These are phyloP conservation scores for Microcera coccophila DNA, from an alignment of 2,329 filamentous ascomycete genomes.

Conservation along the genomic window DNA sequence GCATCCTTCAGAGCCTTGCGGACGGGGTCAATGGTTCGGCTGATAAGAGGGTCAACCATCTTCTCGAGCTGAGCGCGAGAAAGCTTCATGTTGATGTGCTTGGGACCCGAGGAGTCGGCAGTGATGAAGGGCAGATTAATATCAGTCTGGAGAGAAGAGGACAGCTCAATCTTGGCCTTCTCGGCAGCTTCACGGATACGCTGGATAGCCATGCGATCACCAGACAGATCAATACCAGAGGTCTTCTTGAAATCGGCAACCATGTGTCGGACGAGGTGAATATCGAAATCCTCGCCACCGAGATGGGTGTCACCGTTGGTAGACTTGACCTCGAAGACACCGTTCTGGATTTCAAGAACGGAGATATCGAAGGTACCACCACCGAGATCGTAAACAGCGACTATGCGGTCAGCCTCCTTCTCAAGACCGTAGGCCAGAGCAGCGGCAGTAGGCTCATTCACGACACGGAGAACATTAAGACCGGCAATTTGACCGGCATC, in stretches of 20 bases:
- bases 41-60: conserved; percentile 86
- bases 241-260: conserved; percentile 97
- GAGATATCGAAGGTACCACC: conserved; percentile 99
- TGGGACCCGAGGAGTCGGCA: conserved; percentile 88
- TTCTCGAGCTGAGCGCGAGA: conserved; percentile 88
- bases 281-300: conserved; percentile 98
- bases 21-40: conserved; percentile 82
- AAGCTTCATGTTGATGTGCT: conserved; percentile 98
- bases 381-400: conserved; percentile 96
- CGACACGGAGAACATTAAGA: conserved; percentile 93
- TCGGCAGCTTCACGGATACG: conserved; percentile 97
- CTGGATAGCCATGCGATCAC: conserved; percentile 97
- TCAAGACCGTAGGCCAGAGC: conserved; percentile 94
- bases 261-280: conserved; percentile 86
- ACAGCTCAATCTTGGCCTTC: conserved; percentile 99
- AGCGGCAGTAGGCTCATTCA: conserved; percentile 96
- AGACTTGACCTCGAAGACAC: conserved; percentile 98
- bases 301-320: conserved; percentile 99
- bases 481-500: conserved; percentile 95
- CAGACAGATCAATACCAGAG: conserved; percentile 81
- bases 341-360: conserved; percentile 93
- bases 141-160: conserved; percentile 89
- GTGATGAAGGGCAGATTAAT: conserved; percentile 99
- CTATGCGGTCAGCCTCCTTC: conserved; percentile 84
- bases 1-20: conserved; percentile 97